Base-by-base conservation (phyloP, 129 eudicot species). In the Oenanthe sinensis region DNA sequence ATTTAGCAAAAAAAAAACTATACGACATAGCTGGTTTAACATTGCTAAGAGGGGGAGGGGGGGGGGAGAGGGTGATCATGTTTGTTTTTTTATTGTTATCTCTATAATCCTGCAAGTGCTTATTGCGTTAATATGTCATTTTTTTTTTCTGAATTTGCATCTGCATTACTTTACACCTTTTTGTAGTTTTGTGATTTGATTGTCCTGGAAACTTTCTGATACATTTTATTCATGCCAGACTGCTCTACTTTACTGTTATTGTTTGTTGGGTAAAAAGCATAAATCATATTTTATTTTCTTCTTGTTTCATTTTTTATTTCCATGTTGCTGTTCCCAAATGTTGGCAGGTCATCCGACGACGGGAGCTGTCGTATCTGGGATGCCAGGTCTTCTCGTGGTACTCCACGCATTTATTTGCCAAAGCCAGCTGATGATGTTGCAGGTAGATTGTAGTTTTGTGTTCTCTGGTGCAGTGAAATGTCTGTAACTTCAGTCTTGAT, bases 311-410 rank as follows among this genome's bases (percentile, higher is more conserved):
- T 67, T 33, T 37, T 44, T 45, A 46, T 74, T 74, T 42, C 36
- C 26, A 2, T 46, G 8, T 47, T 12, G 40, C 14, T 74, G 20
- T 74, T 44, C 28, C 24, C 60, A 46, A 46, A 85, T 40, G 68
- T 82, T 48, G 76, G 85, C 84, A 96, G 99, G 80, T 89, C 99
- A 52, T 96, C 99, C 22, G 99, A 96, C 75, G 99, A 92, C 40
- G 99, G 99, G 30, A 92, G 93, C 60, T 96, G 99, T 85, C 90
- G 99, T 75, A 84, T 96, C 50, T 96, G 99, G 99, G 99, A 96
- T 75, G 97, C 97, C 15, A 92, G 97, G 75, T 52, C 19, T 46
- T 92, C 99, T 71, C 91, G 90, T 17, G 60, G 71, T 71, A 79
- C 81, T 78, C 94, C 93, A 47, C 95, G 96, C 22, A 86, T 96